Conservation (phyloP, 2,329 filamentous ascomycete species). For the Zasmidium angulare region DNA sequence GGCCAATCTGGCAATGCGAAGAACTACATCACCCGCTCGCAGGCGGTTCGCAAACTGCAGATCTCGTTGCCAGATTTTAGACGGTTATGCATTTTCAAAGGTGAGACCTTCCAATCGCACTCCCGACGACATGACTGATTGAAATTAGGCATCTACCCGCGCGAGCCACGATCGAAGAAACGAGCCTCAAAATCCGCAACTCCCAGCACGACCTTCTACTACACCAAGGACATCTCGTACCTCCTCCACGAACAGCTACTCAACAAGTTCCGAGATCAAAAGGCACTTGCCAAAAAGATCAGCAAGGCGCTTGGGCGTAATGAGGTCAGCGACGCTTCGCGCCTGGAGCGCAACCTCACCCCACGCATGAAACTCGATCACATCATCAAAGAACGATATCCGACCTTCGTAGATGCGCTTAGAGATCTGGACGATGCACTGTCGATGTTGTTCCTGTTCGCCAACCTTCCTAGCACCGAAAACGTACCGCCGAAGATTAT, state of each 20-base stretch:
- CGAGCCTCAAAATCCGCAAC: constrained; percentile 92
- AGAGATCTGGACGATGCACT: constrained; percentile 94
- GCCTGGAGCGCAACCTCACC: constrained; percentile 87
- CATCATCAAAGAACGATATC: constrained; percentile 96
- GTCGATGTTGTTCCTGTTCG: constrained; percentile 96
- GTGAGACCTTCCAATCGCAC: constrained; percentile 33
- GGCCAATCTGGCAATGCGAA: constrained; percentile 87
- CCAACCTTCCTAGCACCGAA: constrained; percentile 86
- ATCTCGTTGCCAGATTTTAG: constrained; percentile 96
- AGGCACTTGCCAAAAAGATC: constrained; percentile 96
- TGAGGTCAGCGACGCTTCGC: constrained; percentile 83
- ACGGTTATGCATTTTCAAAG: constrained; percentile 99
- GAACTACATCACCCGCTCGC: constrained; percentile 97
- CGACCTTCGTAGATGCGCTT: constrained; percentile 91
- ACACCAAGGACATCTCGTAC: constrained; percentile 96
- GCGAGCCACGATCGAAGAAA: constrained; percentile 94
- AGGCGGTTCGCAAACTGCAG: constrained; percentile 96
- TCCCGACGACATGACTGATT: neutral
- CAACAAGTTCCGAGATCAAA: constrained; percentile 94
- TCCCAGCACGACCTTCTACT: constrained; percentile 86
- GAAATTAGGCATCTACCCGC: constrained; percentile 77
- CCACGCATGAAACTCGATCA: constrained; percentile 91
- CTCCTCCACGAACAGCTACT: constrained; percentile 94
- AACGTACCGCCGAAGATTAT: constrained; percentile 94
- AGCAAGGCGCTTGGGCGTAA: constrained; percentile 86